Evolutionary conservation across 495 filamentous ascomycete genomes (phyloP), one percentile per base, ranked within the genome.

Genomic region (Daldinia concentrica): DNA sequence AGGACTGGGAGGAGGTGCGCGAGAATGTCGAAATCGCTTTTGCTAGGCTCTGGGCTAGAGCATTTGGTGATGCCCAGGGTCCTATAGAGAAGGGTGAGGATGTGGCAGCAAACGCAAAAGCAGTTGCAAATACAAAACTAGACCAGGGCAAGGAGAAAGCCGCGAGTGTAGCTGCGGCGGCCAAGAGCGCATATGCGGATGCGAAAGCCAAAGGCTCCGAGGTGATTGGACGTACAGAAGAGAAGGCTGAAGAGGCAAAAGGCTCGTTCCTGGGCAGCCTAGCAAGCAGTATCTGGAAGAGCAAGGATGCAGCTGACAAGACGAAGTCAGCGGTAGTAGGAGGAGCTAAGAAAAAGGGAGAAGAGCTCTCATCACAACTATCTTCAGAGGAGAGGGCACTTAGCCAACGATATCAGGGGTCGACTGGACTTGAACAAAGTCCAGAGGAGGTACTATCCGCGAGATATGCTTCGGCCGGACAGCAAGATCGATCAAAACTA

Each of bases 1-100:
- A 82, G 66, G 85, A 90, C 72, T 92, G 88, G 88, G 79, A 84
- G 48, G 84, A 83, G 58, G 83, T 87, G 45, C 84, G 89, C 66
- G 86, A 90, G 60, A 79, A 69, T 8, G 75, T 85, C 62, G 87
- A 90, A 74, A 80, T 79, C 19, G 77, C 76, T 3, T 67, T 82
- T 17, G 71, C 74, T 30, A 51, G 77, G 7, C 37, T 81, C 17
- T 74, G 79, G 69, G 75, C 62, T n/a, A 66, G 62, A 37, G 68
- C 71, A 2, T 58, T 74, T 19, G 71, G 68, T 50, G 62, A 74
- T 27, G 62, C 65, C 0, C 60, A 65, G 15, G 69, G 69, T 4
- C 63, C 74, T 19, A 62, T 50, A 4, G 66, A 69, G 8, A 32
- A 37, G 72, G 27, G 17, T 41, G 48, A 70, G 32, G 51, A 50